Conservation (phyloP, 2,329 filamentous ascomycete species). For the Coleophoma crateriformis region DNA sequence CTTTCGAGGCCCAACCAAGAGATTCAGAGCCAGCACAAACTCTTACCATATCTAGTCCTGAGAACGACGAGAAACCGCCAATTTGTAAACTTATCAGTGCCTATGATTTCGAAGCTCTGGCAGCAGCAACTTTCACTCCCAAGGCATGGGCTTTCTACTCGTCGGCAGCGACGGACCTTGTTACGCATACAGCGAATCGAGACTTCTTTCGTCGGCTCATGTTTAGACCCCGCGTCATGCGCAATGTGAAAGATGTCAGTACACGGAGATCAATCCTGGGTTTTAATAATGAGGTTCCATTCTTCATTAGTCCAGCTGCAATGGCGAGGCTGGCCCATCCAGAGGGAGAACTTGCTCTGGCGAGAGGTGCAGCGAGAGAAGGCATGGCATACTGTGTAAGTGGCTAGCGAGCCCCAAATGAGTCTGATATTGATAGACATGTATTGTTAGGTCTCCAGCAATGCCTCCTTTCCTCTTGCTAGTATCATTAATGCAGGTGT, state of each 20-base stretch:
- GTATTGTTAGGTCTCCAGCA: constrained; percentile 33
- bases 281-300: constrained; percentile 40
- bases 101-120: constrained; percentile 52
- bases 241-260: constrained; percentile 45
- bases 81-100: constrained; percentile 41
- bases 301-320: constrained; percentile 57
- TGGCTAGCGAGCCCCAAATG: too few relatives aligned
- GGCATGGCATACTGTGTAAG: constrained; percentile 53
- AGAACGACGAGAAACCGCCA: constrained; percentile 28
- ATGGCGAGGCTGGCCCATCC: constrained; percentile 57
- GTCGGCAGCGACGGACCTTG: constrained; percentile 62
- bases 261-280: constrained; percentile 47
- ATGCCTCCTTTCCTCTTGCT: constrained; percentile 47
- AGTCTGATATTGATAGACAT: too few relatives aligned
- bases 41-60: constrained; percentile 16
- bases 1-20: too few relatives aligned
- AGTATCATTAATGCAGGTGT: constrained; percentile 34
- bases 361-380: constrained; percentile 38
- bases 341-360: constrained; percentile 55
- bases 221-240: constrained; percentile 51
- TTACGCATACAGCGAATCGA: constrained; percentile 49
- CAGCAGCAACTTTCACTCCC: constrained; percentile 43
- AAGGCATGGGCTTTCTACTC: constrained; percentile 64
- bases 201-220: constrained; percentile 45
- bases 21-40: constrained; percentile 16